Percentiles rank a stretch among this genome's conserved stretches.
Evolutionary conservation across 2,329 filamentous ascomycete species (phyloP).

Genomic region (Aspergillus neoniger): DNA sequence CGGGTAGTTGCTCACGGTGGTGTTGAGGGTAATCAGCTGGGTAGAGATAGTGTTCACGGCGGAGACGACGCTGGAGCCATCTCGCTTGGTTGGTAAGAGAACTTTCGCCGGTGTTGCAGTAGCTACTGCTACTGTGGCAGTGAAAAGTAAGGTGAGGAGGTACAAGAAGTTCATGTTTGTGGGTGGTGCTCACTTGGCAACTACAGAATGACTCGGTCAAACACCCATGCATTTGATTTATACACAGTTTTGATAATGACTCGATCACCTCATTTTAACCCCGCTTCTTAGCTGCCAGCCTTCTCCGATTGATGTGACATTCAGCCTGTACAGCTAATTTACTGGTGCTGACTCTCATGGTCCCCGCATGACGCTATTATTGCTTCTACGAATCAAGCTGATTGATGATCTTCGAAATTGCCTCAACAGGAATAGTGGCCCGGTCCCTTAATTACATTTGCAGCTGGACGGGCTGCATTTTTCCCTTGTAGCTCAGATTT

Average conservation of each 20-base stretch:
- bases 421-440: not conserved
- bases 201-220: too few species aligned
- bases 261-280: not conserved
- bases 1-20: slow-evolving; percentile 19
- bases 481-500: not conserved
- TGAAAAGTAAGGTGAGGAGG: slow-evolving; percentile 10
- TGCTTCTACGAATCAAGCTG: not conserved
- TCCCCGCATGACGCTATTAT: not conserved
- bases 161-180: not conserved
- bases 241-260: not conserved
- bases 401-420: not conserved
- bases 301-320: not conserved
- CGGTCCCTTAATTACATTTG: not conserved
- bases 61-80: slow-evolving; percentile 17
- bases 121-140: slow-evolving; percentile 1
- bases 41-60: slow-evolving; percentile 17
- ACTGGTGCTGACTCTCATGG: not conserved
- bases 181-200: not conserved
- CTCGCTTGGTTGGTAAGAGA: slow-evolving; percentile 12
- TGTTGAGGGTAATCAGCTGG: slow-evolving; percentile 19
- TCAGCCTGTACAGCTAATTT: not conserved
- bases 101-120: slow-evolving; percentile 11
- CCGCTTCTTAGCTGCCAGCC: not conserved
- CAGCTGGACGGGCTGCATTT: not conserved
- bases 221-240: too few species aligned